Evolutionary conservation across 306 rosid species (phyloP), one percentile per base, ranked within the genome.

Genomic region (Prunus mira): DNA sequence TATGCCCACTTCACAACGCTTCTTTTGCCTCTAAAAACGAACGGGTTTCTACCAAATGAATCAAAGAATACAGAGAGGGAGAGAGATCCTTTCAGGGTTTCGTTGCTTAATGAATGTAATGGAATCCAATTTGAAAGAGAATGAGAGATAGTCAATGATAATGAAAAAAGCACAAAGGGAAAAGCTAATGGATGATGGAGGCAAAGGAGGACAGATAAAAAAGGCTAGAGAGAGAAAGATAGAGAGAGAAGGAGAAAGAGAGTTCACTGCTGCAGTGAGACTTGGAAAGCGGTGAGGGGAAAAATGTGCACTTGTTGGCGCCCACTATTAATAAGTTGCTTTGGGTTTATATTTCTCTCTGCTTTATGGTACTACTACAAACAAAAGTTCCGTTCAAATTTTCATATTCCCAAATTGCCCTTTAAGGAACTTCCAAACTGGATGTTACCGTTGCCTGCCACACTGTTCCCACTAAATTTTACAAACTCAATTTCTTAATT

Each of bases 371-470:
- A 34, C 46, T 25, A 71, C 52, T 84, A 32, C 38, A 0, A 78
- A 69, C 67, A 74, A 77, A 84, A 81, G 91, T 87, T 68, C 92
- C 97, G 96, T 95, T 87, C 82, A 80, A 86, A 54, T 81, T 89
- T 60, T 18, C 20, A 17, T 27, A 80, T 89, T 50, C 97, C 97
- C 47, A 82, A 64, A 77, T 50, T 63, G 45, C 91, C 97, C 99
- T 83, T 85, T 72, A 79, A 84, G 87, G 90, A 90, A 89, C 93
- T 84, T 85, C 90, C 88, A 89, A 89, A 86, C 93, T 56, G 80
- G 74, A 86, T 87, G 86, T 95, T 84, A 95, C 99, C 99, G 98
- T 95, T 95, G 96, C 84, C 84, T 65, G 80, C 58, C 58, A 60
- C 77, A 76, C 82, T 65, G 83, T 73, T 84, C 79, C 83, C 84